phyloP scores from a whole-genome alignment of 257 asterid species.

The Solanum sitiens region DNA sequence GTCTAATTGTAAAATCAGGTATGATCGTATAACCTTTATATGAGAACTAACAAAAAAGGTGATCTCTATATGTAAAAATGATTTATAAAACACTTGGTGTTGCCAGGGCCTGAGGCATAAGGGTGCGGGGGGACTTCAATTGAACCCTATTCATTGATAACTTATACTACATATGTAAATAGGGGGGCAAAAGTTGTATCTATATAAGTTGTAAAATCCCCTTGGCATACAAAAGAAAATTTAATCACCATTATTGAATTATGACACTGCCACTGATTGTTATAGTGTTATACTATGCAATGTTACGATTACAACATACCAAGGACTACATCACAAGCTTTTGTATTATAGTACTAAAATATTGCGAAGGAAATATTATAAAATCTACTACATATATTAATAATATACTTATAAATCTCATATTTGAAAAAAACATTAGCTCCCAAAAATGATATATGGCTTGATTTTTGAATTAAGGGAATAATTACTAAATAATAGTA shows the following conservation, averaged over 20 bases:
- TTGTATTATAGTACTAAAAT: background rate
- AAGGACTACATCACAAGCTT: background rate
- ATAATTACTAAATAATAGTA: background rate
- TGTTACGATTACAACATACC: background rate
- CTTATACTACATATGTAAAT: background rate
- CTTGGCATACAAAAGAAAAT: background rate
- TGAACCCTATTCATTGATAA: background rate
- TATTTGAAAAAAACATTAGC: background rate
- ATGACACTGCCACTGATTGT: background rate
- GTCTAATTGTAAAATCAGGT: background rate
- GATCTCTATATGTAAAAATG: background rate
- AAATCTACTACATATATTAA: background rate
- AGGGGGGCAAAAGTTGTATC: background rate
- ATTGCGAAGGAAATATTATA: background rate
- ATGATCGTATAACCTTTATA: background rate
- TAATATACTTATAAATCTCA: background rate
- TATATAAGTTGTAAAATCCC: background rate
- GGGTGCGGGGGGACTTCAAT: background rate
- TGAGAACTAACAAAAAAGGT: background rate
- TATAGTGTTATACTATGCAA: background rate
- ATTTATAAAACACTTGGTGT: background rate
- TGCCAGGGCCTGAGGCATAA: background rate
- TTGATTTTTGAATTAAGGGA: background rate
- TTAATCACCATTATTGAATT: background rate
- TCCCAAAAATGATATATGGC: background rate